phyloP scores from a whole-genome alignment of 768 basidiomycete genomes.

The Gloeostereum incarnatum region DNA sequence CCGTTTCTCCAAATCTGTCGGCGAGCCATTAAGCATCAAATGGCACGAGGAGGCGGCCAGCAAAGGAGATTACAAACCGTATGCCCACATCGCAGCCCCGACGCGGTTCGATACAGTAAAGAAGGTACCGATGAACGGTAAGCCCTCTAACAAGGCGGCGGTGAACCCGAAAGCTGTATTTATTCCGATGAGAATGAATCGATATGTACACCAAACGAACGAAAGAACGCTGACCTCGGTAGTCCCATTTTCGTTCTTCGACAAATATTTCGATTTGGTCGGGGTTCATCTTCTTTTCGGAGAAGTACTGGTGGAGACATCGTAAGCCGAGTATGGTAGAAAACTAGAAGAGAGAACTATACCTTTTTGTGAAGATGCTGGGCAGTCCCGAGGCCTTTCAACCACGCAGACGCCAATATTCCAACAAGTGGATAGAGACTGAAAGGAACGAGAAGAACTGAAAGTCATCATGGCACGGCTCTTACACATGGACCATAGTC shows the following conservation, averaged over 20 bases:
- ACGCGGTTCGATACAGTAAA: slow-evolving; percentile 84
- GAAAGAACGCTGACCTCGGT: slow-evolving; percentile 42
- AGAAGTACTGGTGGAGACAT: slow-evolving; percentile 57
- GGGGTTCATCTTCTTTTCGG: slow-evolving; percentile 72
- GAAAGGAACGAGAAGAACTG: slow-evolving; percentile 54
- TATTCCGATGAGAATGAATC: background rate
- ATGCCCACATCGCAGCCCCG: slow-evolving; percentile 93
- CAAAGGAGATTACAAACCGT: slow-evolving; percentile 34
- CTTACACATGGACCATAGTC: background rate
- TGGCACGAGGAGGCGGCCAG: background rate
- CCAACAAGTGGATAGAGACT: slow-evolving; percentile 66
- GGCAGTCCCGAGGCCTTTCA: slow-evolving; percentile 62
- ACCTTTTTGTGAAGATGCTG: slow-evolving; percentile 63
- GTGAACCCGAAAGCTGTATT: slow-evolving; percentile 75
- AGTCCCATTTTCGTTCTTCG: slow-evolving; percentile 88
- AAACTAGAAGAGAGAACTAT: slow-evolving; percentile 11
- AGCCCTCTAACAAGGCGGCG: slow-evolving; percentile 70
- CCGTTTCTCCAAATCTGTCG: slow-evolving; percentile 52
- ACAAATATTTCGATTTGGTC: slow-evolving; percentile 67
- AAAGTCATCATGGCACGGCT: background rate
- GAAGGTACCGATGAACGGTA: slow-evolving; percentile 74
- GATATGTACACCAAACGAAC: too few species aligned
- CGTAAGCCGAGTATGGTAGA: background rate
- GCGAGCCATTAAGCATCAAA: slow-evolving; percentile 1
- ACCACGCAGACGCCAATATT: slow-evolving; percentile 45